Evolutionary conservation across 352 stramenopile genomes (phyloP).

Genomic region (Saprolegnia parasitica): DNA sequence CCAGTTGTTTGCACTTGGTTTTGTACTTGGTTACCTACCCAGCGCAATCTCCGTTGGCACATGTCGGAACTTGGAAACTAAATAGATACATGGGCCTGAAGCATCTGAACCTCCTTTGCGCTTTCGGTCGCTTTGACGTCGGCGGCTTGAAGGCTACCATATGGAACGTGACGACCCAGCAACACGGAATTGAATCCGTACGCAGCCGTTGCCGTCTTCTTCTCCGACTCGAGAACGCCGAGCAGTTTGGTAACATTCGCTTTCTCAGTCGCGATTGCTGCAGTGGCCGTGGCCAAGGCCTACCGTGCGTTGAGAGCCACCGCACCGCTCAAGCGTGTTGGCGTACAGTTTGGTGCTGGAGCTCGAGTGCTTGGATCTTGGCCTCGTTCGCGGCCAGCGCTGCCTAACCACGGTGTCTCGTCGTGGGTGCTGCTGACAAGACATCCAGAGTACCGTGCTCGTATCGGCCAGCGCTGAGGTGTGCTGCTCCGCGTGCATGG

Average conservation of each 20-base stretch:
- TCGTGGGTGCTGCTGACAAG: no score
- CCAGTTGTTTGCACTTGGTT: constrained; percentile 13
- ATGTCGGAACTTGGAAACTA: neutral
- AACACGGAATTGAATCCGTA: neutral
- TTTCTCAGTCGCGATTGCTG: neutral
- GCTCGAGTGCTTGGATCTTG: neutral
- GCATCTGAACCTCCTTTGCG: constrained; percentile 12
- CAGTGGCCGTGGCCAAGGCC: constrained; percentile 4
- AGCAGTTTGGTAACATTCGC: neutral
- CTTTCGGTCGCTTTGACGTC: constrained; percentile 7
- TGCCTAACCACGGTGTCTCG: no score
- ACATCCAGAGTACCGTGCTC: no score
- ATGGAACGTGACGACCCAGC: neutral
- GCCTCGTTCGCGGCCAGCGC: neutral
- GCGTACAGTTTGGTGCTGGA: constrained; percentile 1
- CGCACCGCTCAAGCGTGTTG: no score
- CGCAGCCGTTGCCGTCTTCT: neutral
- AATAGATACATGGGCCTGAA: neutral
- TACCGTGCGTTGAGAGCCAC: neutral
- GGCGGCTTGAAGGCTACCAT: neutral
- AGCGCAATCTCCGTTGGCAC: neutral
- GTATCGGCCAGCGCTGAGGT: no score
- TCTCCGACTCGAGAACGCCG: constrained; percentile 8
- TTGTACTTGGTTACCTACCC: constrained; percentile 1
- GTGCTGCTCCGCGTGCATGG: no score